Conservation (phyloP, 2,329 filamentous ascomycete species). For the Penicillium hordei region DNA sequence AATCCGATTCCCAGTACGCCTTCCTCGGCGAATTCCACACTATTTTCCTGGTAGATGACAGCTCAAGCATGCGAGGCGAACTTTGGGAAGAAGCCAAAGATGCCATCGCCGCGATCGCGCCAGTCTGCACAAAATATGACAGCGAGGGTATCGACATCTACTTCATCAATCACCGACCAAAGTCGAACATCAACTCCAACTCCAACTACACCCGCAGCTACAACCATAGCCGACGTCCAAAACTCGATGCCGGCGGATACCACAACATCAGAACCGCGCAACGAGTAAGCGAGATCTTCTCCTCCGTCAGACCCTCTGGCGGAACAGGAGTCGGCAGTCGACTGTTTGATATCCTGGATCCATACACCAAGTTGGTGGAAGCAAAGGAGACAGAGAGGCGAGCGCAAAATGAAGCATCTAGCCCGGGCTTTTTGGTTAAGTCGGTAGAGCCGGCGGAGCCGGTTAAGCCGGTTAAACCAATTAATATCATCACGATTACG, state of each 20-base stretch:
- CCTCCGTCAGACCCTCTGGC: slow-evolving; percentile 61
- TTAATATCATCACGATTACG: slow-evolving; percentile 92
- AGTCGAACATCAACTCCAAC: not conserved
- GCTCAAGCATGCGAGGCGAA: slow-evolving; percentile 76
- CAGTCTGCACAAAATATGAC: slow-evolving; percentile 78
- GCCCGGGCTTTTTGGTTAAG: slow-evolving; percentile 54
- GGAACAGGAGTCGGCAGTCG: slow-evolving; percentile 73
- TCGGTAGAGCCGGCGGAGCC: slow-evolving; percentile 43
- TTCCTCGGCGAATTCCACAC: slow-evolving; percentile 83
- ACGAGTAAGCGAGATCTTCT: slow-evolving; percentile 69
- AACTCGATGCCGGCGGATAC: slow-evolving; percentile 53
- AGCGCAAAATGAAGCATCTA: slow-evolving; percentile 25
- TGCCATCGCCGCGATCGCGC: slow-evolving; percentile 71
- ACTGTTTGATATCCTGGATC: slow-evolving; percentile 68
- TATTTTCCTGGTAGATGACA: slow-evolving; percentile 87
- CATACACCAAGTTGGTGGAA: slow-evolving; percentile 65
- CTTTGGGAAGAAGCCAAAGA: slow-evolving; percentile 72
- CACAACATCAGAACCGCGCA: slow-evolving; percentile 60
- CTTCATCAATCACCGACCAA: slow-evolving; percentile 71
- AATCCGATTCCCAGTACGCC: slow-evolving; percentile 54
- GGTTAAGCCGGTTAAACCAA: slow-evolving; percentile 60
- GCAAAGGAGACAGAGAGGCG: slow-evolving; percentile 40
- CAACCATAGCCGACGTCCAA: slow-evolving; percentile 38
- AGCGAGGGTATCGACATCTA: slow-evolving; percentile 84
- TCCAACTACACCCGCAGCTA: slow-evolving; percentile 6